These are phyloP conservation scores for Cryptomeria japonica DNA, from an alignment of 75 land plant genomes.

Conservation along the genomic window DNA sequence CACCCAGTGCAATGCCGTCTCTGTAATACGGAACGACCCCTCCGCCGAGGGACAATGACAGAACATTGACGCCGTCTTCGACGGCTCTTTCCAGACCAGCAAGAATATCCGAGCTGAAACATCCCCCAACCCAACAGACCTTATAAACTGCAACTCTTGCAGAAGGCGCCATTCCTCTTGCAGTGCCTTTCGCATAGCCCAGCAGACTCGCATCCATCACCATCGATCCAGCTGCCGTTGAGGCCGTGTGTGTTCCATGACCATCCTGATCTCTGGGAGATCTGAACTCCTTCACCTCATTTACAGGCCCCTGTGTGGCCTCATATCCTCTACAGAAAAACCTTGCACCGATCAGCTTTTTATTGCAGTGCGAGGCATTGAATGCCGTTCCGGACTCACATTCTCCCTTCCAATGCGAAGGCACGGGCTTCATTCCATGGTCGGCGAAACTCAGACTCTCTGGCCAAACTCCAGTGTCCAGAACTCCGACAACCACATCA, in stretches of 20 bases:
- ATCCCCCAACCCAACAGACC: slow-evolving; percentile 42
- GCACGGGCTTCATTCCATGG: slow-evolving; percentile 43
- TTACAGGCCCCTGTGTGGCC: slow-evolving; percentile 19
- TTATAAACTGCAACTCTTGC: slow-evolving; percentile 65
- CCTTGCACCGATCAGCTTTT: slow-evolving; percentile 69
- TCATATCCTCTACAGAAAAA: slow-evolving; percentile 48
- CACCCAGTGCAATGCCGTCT: slow-evolving; percentile 46
- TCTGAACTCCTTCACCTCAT: slow-evolving; percentile 34
- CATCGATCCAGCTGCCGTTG: slow-evolving; percentile 56
- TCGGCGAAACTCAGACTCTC: slow-evolving; percentile 69
- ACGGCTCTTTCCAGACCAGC: slow-evolving; percentile 62
- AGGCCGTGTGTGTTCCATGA: slow-evolving; percentile 73
- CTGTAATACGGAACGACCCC: slow-evolving; percentile 28
- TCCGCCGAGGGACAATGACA: slow-evolving; percentile 44
- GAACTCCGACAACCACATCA: slow-evolving; percentile 73
- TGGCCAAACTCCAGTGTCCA: slow-evolving; percentile 88
- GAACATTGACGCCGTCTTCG: slow-evolving; percentile 59
- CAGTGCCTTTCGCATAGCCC: slow-evolving; percentile 53
- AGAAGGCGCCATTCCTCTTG: slow-evolving; percentile 61
- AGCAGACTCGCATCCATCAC: slow-evolving; percentile 41
- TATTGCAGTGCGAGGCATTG: slow-evolving; percentile 37
- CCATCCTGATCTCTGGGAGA: slow-evolving; percentile 45
- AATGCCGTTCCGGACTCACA: slow-evolving; percentile 57
- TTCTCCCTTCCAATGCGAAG: slow-evolving; percentile 59
- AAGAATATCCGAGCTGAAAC: slow-evolving; percentile 51